Evolutionary conservation across 1,284 basidiomycete genomes (phyloP).

Genomic region (Vanrija pseudolonga): DNA sequence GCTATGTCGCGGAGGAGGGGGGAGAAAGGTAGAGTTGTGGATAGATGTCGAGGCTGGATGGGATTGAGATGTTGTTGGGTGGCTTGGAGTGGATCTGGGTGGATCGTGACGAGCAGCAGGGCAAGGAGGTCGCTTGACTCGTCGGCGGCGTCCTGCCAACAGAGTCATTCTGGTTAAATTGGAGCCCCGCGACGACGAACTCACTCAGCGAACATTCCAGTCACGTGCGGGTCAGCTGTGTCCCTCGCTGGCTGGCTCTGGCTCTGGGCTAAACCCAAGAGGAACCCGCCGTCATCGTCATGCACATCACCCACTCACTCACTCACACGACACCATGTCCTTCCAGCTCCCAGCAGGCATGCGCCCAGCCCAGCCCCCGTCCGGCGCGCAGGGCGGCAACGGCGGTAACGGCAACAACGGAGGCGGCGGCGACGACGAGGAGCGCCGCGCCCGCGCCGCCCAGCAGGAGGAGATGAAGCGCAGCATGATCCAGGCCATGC

Average conservation of each 20-base stretch:
- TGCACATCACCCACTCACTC: not conserved
- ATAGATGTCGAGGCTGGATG: not conserved
- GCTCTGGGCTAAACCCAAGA: no score
- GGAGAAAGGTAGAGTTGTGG: not conserved
- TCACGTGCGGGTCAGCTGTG: no score
- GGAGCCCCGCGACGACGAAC: no score
- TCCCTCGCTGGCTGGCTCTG: no score
- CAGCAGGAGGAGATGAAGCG: constrained; percentile 62
- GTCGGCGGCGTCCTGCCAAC: no score
- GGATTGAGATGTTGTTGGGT: not conserved
- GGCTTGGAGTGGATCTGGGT: not conserved
- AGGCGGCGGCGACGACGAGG: constrained; percentile 24
- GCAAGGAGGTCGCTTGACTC: no score
- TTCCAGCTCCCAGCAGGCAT: constrained; percentile 47
- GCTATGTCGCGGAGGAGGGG: not conserved
- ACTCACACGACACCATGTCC: constrained; percentile 48
- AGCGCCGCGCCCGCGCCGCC: constrained; percentile 45
- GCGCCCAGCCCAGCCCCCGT: constrained; percentile 25
- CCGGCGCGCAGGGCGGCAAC: constrained; percentile 8
- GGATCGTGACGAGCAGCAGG: not conserved
- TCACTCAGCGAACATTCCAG: no score
- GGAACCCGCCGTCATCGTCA: not conserved
- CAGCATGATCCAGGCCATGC: constrained; percentile 74
- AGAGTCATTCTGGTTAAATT: no score
- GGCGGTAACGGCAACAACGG: constrained; percentile 12